These are phyloP conservation scores for Haplosporangium gracile DNA, from an alignment of 192 early-diverging fungal genomes.

Conservation along the genomic window DNA sequence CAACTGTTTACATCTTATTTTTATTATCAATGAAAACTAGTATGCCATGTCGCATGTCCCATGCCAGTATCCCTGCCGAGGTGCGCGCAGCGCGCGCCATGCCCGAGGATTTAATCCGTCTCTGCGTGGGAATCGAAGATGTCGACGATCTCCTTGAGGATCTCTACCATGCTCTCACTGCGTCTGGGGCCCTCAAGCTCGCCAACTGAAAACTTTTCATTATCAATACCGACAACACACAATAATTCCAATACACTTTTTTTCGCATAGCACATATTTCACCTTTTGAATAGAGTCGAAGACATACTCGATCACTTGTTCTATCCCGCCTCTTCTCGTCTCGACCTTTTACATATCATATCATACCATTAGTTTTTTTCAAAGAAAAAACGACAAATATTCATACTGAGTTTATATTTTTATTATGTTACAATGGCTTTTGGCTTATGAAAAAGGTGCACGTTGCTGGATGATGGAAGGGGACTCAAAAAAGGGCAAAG, in stretches of 20 bases:
- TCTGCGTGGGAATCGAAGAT: conserved; percentile 98
- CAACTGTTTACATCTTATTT: conserved; percentile 3
- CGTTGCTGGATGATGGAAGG: not conserved
- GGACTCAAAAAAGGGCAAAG: not conserved
- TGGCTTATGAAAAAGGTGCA: not conserved
- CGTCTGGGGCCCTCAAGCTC: conserved; percentile 66
- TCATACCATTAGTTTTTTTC: not conserved
- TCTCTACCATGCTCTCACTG: conserved; percentile 78
- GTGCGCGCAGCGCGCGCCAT: conserved; percentile 88
- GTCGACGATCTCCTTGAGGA: conserved; percentile 91
- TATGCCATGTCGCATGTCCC: conserved; percentile 99
- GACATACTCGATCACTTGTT: not conserved
- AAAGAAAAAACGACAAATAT: not conserved
- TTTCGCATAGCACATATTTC: conserved; percentile 4
- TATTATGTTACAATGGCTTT: conserved; percentile 10
- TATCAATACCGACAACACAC: not conserved
- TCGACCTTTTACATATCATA: not conserved
- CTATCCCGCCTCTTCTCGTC: not conserved
- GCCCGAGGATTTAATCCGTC: conserved; percentile 96
- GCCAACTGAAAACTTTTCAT: conserved; percentile 21
- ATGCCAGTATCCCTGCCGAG: conserved; percentile 94
- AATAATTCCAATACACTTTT: not conserved
- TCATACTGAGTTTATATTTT: not conserved
- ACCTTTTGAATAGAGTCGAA: not conserved
- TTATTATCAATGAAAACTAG: conserved; percentile 48